phyloP scores from a whole-genome alignment of 768 basidiomycete genomes.

The Agrocybe pediades region DNA sequence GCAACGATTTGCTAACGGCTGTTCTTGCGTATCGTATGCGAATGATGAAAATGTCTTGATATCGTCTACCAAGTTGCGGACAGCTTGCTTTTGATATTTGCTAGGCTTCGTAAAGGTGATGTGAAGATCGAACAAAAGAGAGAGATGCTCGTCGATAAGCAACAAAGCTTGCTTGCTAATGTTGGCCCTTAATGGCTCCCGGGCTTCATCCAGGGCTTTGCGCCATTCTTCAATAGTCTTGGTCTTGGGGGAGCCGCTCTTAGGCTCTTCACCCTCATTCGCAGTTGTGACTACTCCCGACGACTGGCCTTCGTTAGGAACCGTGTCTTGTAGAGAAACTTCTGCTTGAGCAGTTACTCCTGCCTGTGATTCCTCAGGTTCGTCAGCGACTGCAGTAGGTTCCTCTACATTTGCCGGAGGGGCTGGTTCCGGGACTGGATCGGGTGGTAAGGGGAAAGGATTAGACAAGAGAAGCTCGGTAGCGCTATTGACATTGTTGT shows the following conservation, averaged over 20 bases:
- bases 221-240: constrained; percentile 67
- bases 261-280: not conserved
- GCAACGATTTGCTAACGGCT: constrained; percentile 78
- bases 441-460: constrained; percentile 75
- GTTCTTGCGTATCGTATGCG: constrained; percentile 72
- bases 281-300: constrained; percentile 9
- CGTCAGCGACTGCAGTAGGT: not conserved
- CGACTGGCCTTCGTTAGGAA: not conserved
- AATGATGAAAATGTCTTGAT: constrained; percentile 67
- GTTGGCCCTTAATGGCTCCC: constrained; percentile 64
- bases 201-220: constrained; percentile 61
- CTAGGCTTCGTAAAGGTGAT: constrained; percentile 73
- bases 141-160: constrained; percentile 85
- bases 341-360: not conserved
- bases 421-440: constrained; percentile 34
- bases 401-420: not conserved
- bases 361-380: not conserved
- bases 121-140: constrained; percentile 87
- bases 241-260: constrained; percentile 20
- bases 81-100: constrained; percentile 63
- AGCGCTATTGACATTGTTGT: constrained; percentile 88
- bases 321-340: not conserved
- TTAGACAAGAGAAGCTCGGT: constrained; percentile 85
- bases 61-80: constrained; percentile 76
- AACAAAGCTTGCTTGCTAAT: constrained; percentile 72